Evolutionary conservation across 768 basidiomycete genomes (phyloP), one percentile per base, ranked within the genome.

Genomic region (Leccinum boreale): DNA sequence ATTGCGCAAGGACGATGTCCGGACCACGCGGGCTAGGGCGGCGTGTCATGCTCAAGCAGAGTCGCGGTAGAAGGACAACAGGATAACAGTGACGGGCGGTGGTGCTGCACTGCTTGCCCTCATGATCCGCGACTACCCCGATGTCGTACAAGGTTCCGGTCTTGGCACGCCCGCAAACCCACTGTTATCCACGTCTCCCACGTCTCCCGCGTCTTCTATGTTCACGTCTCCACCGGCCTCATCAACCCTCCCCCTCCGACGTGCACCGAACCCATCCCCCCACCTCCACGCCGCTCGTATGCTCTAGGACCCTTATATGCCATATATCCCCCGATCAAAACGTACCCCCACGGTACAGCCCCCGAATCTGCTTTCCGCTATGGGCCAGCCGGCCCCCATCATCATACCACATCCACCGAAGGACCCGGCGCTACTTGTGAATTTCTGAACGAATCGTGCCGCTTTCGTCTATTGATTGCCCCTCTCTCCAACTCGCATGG

Each of bases 1-100:
- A 67, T 99, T 93, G 57, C 85, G 84, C 57, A 99, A 73, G 0
- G 87, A 86, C 4, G 53, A 94, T 0, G 83, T 85, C n/a, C n/a
- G n/a, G n/a, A n/a, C n/a, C 17, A 85, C 85, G 56, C 93, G 87
- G 17, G 90, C 92, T 94, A 39, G 39, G 14, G 44, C 3, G 14
- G 3, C 2, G 2, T 28, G 50, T 59, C 39, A 60, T 19, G 6
- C 7, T 19, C 2, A 33, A 52, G 24, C 5, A 15, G 35, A 31
- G 23, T 24, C 10, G n/a, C 9, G 21, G 42, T n/a, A 31, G 10
- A 19, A 52, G 39, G 26, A 17, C 7, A 77, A 24, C 24, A 24
- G 24, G 24, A 24, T 24, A 24, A 24, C 24, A 24, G 24, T 24
- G 24, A 24, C 24, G 24, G 24, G 24, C 5, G 24, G 24, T 1